phyloP scores from a whole-genome alignment of 192 early-diverging fungal species.

The Entomortierella parvispora region DNA sequence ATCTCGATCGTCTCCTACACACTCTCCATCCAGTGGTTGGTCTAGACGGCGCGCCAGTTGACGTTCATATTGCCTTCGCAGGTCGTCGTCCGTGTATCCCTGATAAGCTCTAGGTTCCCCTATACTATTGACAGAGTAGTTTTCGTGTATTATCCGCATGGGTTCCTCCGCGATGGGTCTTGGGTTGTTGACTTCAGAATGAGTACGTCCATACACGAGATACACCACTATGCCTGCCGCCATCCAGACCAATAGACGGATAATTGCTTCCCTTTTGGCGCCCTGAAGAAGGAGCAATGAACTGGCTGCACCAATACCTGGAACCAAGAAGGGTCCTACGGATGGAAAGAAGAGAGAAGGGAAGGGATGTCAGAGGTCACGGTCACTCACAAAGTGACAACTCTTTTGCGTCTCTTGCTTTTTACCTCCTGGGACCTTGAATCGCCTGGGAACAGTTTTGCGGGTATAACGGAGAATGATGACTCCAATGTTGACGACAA shows the following conservation, averaged over 20 bases:
- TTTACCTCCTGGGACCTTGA: slow-evolving; percentile 75
- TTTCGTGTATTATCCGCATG: slow-evolving; percentile 36
- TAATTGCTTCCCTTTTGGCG: slow-evolving; percentile 71
- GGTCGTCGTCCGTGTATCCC: slow-evolving; percentile 24
- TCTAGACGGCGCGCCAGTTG: slow-evolving; percentile 22
- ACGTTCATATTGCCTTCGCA: slow-evolving; percentile 34
- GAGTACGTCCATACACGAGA: slow-evolving; percentile 67
- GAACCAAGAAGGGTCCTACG: slow-evolving; percentile 67
- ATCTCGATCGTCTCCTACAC: neutral
- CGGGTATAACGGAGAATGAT: slow-evolving; percentile 80
- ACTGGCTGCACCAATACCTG: slow-evolving; percentile 67
- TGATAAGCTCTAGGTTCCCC: slow-evolving; percentile 3
- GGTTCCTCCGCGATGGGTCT: slow-evolving; percentile 15
- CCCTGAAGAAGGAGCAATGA: slow-evolving; percentile 74
- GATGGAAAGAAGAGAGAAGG: neutral
- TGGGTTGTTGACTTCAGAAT: slow-evolving; percentile 66
- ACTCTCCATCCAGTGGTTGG: neutral
- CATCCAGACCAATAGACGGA: slow-evolving; percentile 83
- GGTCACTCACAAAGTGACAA: too few species aligned
- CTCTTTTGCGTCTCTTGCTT: neutral
- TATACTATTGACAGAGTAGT: slow-evolving; percentile 8
- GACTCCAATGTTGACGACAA: slow-evolving; percentile 82
- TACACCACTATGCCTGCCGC: slow-evolving; percentile 84
- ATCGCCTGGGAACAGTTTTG: slow-evolving; percentile 73
- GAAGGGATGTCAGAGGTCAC: neutral